Evolutionary conservation across 2,329 filamentous ascomycete species (phyloP), one percentile per base, ranked within the genome.

Genomic region (Ascochyta lentis): DNA sequence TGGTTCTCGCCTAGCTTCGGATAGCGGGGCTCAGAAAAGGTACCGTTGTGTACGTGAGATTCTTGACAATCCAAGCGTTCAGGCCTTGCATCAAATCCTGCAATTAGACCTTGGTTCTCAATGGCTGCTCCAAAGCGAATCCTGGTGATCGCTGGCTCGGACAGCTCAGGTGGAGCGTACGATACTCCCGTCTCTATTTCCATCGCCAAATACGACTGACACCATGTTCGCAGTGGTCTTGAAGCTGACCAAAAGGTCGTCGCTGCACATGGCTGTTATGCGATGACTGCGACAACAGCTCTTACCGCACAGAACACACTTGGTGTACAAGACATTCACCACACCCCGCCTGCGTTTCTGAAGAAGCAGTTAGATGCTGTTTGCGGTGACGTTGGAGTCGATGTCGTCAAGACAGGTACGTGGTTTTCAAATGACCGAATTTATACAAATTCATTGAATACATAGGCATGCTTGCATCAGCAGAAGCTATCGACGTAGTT

Each of bases 171-270:
- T 69, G 92, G 92, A 79, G 92, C 92, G 90, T 90, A 81, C 79
- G 87, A 49, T 50, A 54, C 56, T 57, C 47, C 50, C 56, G 51
- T 26, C 56, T 49, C 29, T 29, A 42, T 60, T 56, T 67, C 58
- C 45, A n/a, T 34, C 38, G 54, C 46, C 35, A 40, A 48, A 61
- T 34, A 45, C 33, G 34, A 61, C 67, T 73, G 55, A 70, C 58
- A 19, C 37, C 19, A 19, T 44, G 41, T 34, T 27, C 48, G 33
- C 68, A 96, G 93, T 52, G 95, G 94, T 47, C 86, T 99, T 31
- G 94, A 99, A 76, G 95, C 94, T 35, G 94, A 98, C 74, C 93
- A 98, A 72, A 96, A 96, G 75, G 92, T 96, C 58, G 89, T 96
- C 58, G 90, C 92, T 40, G 91, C 91, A 16, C 92, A 98, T 84